Evolutionary conservation across 352 stramenopile species (phyloP), one percentile per base, ranked within the genome.

Genomic region (Phytophthora uliginosa): DNA sequence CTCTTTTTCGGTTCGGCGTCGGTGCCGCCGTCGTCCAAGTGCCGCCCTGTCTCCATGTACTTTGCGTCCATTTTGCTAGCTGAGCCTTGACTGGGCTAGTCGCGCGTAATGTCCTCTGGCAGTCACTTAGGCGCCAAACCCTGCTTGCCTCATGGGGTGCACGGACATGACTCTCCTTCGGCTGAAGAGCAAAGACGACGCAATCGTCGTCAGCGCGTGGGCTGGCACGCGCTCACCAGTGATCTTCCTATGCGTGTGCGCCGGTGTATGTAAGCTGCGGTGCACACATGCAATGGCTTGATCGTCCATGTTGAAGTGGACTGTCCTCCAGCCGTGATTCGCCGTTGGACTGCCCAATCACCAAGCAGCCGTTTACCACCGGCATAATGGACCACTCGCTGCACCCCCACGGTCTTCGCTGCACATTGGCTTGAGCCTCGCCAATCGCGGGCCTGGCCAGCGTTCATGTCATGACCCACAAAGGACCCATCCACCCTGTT

Each of bases 221-320:
- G n/a, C 17, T 22, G 40, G 17, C 47, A 28, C 47, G n/a, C 47
- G 20, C 20, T 15, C 9, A 22, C 18, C 10, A 5, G 50, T 56
- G 50, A 56, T 56, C 50, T 56, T 56, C 50, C 50, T 56, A 56
- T 56, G 24, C 50, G 50, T 56, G 50, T 56, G 50, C 13, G 50
- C 50, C 13, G 50, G 8, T 18, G 47, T 5, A 33, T 54, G 50
- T 56, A 38, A 56, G 24, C 50, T 3, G 13, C 50, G 13, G 3
- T 56, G 50, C 50, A 53, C 31, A 53, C 47, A 28, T 17, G 47
- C 4, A 18, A 50, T 22, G 40, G 20, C 45, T 52, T 52, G 10
- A 34, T 18, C 50, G 50, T 36, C 22, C 50, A 56, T 24, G 50
- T 56, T 56, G 50, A 56, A 56, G 50, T 56, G 50, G 22, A 34